Conservation (phyloP, 2,329 filamentous ascomycete species). For the Alternaria consortialis region DNA sequence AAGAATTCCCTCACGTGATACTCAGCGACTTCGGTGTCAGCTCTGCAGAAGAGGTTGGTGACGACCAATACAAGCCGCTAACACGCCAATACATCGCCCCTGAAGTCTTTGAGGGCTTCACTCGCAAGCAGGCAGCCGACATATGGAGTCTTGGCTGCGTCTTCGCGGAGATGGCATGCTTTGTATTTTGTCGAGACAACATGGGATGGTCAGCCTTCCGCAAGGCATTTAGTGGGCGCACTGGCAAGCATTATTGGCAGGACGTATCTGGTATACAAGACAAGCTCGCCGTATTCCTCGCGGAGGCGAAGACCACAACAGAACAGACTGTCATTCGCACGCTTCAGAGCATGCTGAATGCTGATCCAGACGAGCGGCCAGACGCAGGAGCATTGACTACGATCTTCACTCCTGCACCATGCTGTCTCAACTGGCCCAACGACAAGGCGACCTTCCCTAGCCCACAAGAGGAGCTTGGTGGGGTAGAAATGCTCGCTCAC, state of each 20-base stretch:
- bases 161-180: constrained; percentile 86
- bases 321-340: constrained; percentile 40
- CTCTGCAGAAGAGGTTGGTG: constrained; percentile 34
- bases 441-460: constrained; percentile 44
- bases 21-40: constrained; percentile 51
- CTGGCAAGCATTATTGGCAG: constrained; percentile 49
- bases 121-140: constrained; percentile 61
- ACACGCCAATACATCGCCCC: constrained; percentile 50
- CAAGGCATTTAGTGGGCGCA: constrained; percentile 39
- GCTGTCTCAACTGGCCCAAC: constrained; percentile 50
- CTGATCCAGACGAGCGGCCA: constrained; percentile 42
- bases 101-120: constrained; percentile 41
- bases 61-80: constrained; percentile 33
- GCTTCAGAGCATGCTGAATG: constrained; percentile 44
- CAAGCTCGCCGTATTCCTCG: constrained; percentile 35
- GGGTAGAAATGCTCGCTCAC: constrained; percentile 35
- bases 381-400: constrained; percentile 42
- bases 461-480: constrained; percentile 42
- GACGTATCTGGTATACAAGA: constrained; percentile 42
- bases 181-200: constrained; percentile 36
- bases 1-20: constrained; percentile 46
- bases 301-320: constrained; percentile 24
- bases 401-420: constrained; percentile 48
- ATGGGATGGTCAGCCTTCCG: constrained; percentile 38
- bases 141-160: constrained; percentile 98